Evolutionary conservation across 2,329 filamentous ascomycete genomes (phyloP).

Genomic region (Aspergillus ruber): DNA sequence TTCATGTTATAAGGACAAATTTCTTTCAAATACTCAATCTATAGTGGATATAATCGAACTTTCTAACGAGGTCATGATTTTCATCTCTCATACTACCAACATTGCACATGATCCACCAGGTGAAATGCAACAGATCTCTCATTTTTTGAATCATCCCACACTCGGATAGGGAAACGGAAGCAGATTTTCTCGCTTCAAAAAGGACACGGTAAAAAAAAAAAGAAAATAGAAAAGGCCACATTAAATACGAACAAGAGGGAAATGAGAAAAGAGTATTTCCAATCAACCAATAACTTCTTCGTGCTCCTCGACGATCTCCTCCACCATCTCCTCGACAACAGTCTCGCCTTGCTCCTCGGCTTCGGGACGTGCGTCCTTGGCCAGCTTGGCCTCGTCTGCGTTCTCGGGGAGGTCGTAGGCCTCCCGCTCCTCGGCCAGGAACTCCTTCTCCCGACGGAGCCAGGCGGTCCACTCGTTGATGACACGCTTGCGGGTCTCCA

Average conservation of each 20-base stretch:
- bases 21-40: not conserved
- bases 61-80: slow-evolving; percentile 8
- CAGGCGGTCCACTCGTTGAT: slow-evolving; percentile 87
- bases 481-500: slow-evolving; percentile 74
- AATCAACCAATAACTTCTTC: slow-evolving; percentile 63
- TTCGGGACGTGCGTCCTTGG: slow-evolving; percentile 44
- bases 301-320: slow-evolving; percentile 74
- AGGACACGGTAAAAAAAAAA: slow-evolving; percentile 22
- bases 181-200: slow-evolving; percentile 10
- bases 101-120: slow-evolving; percentile 14
- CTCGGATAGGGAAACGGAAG: slow-evolving; percentile 9
- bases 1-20: not conserved
- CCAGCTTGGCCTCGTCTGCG: slow-evolving; percentile 52
- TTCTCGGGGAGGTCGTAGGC: slow-evolving; percentile 61
- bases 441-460: slow-evolving; percentile 65
- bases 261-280: slow-evolving; percentile 19
- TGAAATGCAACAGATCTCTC: slow-evolving; percentile 21
- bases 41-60: slow-evolving; percentile 3
- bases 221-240: slow-evolving; percentile 18
- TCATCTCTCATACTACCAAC: slow-evolving; percentile 23
- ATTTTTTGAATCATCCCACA: slow-evolving; percentile 16
- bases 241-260: slow-evolving; percentile 11
- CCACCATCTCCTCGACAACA: slow-evolving; percentile 82
- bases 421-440: slow-evolving; percentile 65
- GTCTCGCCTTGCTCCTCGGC: slow-evolving; percentile 62